Evolutionary conservation across 2,329 filamentous ascomycete genomes (phyloP), one percentile per base, ranked within the genome.

Genomic region (Fusarium sp.): DNA sequence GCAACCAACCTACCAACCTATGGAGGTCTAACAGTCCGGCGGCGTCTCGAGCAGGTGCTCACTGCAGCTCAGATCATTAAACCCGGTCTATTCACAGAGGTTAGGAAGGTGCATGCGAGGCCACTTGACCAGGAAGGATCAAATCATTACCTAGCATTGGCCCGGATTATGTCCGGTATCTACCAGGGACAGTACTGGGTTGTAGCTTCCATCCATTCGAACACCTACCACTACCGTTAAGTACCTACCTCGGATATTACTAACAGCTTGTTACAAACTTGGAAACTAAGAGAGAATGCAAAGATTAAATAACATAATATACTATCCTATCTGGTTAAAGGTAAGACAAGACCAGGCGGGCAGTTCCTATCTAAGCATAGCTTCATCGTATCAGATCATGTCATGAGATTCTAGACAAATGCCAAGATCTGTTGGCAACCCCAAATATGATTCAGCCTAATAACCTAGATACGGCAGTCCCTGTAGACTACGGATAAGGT

Each of bases 381-480:
- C 46, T 47, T 41, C 34, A 45, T 40, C 57, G 34, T 34, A 47
- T 63, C 57, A 44, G 24, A 42, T 56, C 29, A 57, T 25, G 30
- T 27, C 13, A 40, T 41, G 20, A 27, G 20, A 37, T 25, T 14
- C 47, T 27, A 48, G 13, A 34, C 24, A 24, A 34, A 44, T 49
- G 57, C 46, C 46, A 61, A 54, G 59, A 24, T 40, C 16, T 25
- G 32, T 51, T 51, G 22, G 22, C 48, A 51, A 32, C 6, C 32
- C 30, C 24, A 37, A 37, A 27, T 51, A 41, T 27, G 18, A 40
- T 52, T 52, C 34, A 52, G 49, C 49, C 49, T 52, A 41, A 52
- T 41, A 24, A 51, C 41, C 41, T 24, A 16, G 14, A 22, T 44
- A 25, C 41, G 22, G 41, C 22, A 20, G 13, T 52, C 8, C 48